phyloP scores from a whole-genome alignment of 441 rosid genomes.

The Manihot esculenta region DNA sequence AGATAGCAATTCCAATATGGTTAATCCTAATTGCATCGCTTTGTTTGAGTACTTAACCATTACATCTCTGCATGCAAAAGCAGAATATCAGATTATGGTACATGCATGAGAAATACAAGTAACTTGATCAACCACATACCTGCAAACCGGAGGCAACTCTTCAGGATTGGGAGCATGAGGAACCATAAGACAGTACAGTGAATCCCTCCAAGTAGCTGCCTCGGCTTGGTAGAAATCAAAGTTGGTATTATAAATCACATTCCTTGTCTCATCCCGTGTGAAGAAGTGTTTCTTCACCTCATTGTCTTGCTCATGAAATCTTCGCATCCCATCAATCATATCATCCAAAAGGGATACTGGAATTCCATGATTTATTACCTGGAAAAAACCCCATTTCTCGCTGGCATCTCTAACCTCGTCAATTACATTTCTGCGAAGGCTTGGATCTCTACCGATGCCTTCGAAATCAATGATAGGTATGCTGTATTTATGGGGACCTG shows the following conservation, averaged over 20 bases:
- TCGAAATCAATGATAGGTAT: slow-evolving; percentile 31
- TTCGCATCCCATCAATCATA: slow-evolving; percentile 22
- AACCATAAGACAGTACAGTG: slow-evolving; percentile 25
- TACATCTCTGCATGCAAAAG: slow-evolving; percentile 3
- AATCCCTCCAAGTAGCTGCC: slow-evolving; percentile 42
- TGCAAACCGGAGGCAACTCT: slow-evolving; percentile 31
- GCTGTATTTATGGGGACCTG: not conserved
- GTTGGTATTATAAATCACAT: slow-evolving; percentile 30
- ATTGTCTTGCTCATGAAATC: slow-evolving; percentile 34
- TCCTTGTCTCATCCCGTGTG: slow-evolving; percentile 24
- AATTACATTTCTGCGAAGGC: not conserved
- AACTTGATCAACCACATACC: no score
- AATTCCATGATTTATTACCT: slow-evolving; percentile 48
- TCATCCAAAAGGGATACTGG: slow-evolving; percentile 33
- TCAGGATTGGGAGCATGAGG: slow-evolving; percentile 27
- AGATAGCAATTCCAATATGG: slow-evolving; percentile 21
- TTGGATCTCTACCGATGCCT: slow-evolving; percentile 7
- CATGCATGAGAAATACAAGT: no score
- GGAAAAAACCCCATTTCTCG: slow-evolving; percentile 39
- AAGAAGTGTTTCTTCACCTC: slow-evolving; percentile 25
- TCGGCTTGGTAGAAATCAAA: slow-evolving; percentile 29
- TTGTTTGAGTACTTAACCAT: slow-evolving; percentile 19
- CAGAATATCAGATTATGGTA: no score
- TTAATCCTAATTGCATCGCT: slow-evolving; percentile 14
- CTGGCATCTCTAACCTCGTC: slow-evolving; percentile 17